Base-by-base conservation (phyloP, 2,329 filamentous ascomycete genomes). In the Colletotrichum cereale region DNA sequence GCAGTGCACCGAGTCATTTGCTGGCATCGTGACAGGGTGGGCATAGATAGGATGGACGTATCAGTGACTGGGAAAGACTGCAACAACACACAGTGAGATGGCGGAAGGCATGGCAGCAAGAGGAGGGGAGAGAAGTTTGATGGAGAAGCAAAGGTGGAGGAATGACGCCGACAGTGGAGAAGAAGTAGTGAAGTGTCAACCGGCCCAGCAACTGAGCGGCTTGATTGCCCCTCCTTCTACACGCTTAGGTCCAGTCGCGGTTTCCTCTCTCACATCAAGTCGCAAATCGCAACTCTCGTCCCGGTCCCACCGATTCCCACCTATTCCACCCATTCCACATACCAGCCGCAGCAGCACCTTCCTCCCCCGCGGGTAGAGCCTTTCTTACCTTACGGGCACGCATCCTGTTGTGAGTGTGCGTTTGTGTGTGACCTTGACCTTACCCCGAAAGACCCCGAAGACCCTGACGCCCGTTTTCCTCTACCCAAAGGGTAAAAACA, bases 141-240 rank as follows among this genome's bases (percentile, higher is more conserved):
- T 68, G 65, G 58, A 34, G 58, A 67, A 60, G 55, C 14, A 42
- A 53, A 52, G 48, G 69, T 72, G 69, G 69, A 69, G 69, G 69
- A 60, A 72, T 72, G 69, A 72, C 69, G 69, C 69, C 52, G 44
- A 52, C 16, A n/a, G 69, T 69, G 65, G 65, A 53, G 65, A 53
- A 68, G 50, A 52, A 62, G 47, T 65, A 63, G 69, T 69, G 69
- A 69, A 72, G 52, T 56, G 62, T 65, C 58, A 62, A 62, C 58
- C 58, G 44, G 58, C 31, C 36, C 26, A 42, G 38, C 26, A 57
- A 40, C n/a, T 38, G n/a, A 44, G 21, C 16, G 36, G 58, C 38
- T 61, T 44, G 56, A 58, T 31, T 63, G 61, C 61, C 61, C 61
- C 61, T 53, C 61, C 31, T 40, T 52, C 44, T 21, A 18, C 21